Evolutionary conservation across 257 asterid species (phyloP).

Genomic region (Linderniella brevidens): DNA sequence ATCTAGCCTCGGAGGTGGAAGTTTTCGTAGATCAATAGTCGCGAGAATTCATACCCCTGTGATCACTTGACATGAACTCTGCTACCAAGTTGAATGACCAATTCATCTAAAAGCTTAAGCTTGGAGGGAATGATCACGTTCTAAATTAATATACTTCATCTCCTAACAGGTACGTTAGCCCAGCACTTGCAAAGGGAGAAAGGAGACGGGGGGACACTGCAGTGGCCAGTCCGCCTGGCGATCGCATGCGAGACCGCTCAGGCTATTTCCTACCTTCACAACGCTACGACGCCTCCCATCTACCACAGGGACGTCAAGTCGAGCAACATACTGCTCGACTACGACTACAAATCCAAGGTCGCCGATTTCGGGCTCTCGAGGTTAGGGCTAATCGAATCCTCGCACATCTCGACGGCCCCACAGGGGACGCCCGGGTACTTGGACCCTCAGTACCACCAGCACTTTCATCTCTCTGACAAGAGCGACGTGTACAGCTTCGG

Average conservation of each 20-base stretch:
- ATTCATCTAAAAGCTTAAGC: too few relatives aligned
- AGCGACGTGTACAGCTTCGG: slow-evolving; percentile 96
- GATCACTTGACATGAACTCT: too few relatives aligned
- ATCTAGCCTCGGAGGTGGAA: too few relatives aligned
- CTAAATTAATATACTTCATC: too few relatives aligned
- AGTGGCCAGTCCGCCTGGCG: slow-evolving; percentile 74
- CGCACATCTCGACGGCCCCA: slow-evolving; percentile 90
- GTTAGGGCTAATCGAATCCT: slow-evolving; percentile 73
- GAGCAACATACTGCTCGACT: slow-evolving; percentile 65
- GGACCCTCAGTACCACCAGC: slow-evolving; percentile 90
- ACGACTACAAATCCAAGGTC: slow-evolving; percentile 59
- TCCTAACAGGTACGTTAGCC: too few relatives aligned
- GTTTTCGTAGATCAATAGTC: too few relatives aligned
- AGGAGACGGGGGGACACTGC: slow-evolving; percentile 25
- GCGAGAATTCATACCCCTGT: too few relatives aligned
- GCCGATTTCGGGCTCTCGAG: slow-evolving; percentile 93
- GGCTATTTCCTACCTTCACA: slow-evolving; percentile 79
- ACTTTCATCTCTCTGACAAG: slow-evolving; percentile 84
- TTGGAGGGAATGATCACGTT: too few relatives aligned
- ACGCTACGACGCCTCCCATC: slow-evolving; percentile 65
- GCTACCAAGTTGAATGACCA: too few relatives aligned
- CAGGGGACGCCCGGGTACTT: slow-evolving; percentile 95
- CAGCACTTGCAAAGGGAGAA: slow-evolving; percentile 70
- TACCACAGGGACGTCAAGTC: slow-evolving; percentile 87
- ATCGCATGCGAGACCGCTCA: slow-evolving; percentile 75